Percentiles rank a stretch among this genome's conserved stretches.
Evolutionary conservation across 352 stramenopile species (phyloP).

Genomic region (Phytophthora pluvialis): DNA sequence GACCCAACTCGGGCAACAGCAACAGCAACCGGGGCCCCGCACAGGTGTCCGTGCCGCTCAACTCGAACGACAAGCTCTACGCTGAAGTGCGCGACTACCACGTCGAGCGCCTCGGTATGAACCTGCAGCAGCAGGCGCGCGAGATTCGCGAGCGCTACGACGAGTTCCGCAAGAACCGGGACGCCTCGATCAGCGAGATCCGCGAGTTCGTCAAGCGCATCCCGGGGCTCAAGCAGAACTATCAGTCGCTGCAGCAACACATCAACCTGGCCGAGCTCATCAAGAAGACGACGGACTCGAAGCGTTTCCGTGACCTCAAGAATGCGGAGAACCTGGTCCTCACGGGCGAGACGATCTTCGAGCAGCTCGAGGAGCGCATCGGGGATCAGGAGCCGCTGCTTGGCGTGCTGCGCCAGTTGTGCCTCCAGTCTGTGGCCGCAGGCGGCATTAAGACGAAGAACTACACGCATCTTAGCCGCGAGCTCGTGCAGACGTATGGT

Average conservation of each 20-base stretch:
- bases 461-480: slow-evolving; percentile 93
- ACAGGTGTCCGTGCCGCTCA: slow-evolving; percentile 93
- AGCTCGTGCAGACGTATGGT: slow-evolving; percentile 97
- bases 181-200: slow-evolving; percentile 97
- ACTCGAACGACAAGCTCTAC: slow-evolving; percentile 96
- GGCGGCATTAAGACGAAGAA: slow-evolving; percentile 95
- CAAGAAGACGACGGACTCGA: slow-evolving; percentile 94
- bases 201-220: slow-evolving; percentile 99
- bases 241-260: slow-evolving; percentile 96
- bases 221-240: slow-evolving; percentile 92
- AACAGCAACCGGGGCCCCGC: slow-evolving; percentile 41
- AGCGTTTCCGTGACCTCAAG: slow-evolving; percentile 95
- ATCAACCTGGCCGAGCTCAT: slow-evolving; percentile 97
- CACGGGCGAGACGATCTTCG: slow-evolving; percentile 95
- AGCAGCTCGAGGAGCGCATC: slow-evolving; percentile 96
- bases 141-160: slow-evolving; percentile 95
- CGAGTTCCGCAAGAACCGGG: slow-evolving; percentile 95
- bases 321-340: slow-evolving; percentile 96
- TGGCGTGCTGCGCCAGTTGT: slow-evolving; percentile 92
- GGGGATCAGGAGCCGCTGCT: slow-evolving; percentile 92
- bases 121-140: slow-evolving; percentile 96
- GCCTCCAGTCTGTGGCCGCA: slow-evolving; percentile 93
- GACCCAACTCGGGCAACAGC: slow-evolving; percentile 32
- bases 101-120: slow-evolving; percentile 96
- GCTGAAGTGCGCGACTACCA: slow-evolving; percentile 96